These are phyloP conservation scores for Flaveria brownii DNA, from an alignment of 129 eudicot genomes.

Conservation along the genomic window DNA sequence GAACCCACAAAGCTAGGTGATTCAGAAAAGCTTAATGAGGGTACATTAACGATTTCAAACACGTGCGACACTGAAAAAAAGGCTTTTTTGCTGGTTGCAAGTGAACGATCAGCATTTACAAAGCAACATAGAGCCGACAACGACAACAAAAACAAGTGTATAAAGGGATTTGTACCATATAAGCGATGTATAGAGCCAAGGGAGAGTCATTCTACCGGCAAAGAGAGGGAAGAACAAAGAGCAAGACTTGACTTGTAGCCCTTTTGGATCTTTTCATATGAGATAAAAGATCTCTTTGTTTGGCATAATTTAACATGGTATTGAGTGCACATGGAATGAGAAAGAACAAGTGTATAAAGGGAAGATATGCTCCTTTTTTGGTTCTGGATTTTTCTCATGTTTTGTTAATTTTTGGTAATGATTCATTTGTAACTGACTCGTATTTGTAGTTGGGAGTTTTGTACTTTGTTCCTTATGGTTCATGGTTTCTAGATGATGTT, in stretches of 20 bases:
- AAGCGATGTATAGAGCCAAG: conserved; percentile 65
- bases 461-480: not conserved
- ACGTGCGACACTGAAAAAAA: conserved; percentile 43
- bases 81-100: conserved; percentile 25
- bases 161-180: conserved; percentile 69
- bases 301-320: conserved; percentile 24
- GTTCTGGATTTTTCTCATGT: not conserved
- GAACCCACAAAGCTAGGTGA: conserved; percentile 7
- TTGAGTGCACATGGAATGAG: conserved; percentile 33
- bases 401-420: conserved; percentile 35
- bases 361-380: conserved; percentile 30
- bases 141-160: conserved; percentile 28
- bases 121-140: conserved; percentile 28
- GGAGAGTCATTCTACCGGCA: conserved; percentile 35
- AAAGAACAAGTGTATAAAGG: conserved; percentile 37
- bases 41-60: conserved; percentile 55
- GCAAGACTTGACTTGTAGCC: conserved; percentile 61
- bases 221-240: conserved; percentile 56
- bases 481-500: not conserved
- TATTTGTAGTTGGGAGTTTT: conserved; percentile 19
- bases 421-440: conserved; percentile 35
- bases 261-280: conserved; percentile 22
- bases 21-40: conserved; percentile 43
- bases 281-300: no score
- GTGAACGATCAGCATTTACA: conserved; percentile 37